A percentile compares a stretch with the other conserved stretches of the same genome.
Evolutionary conservation across 2,329 filamentous ascomycete species (phyloP).

Genomic region (Aspergillus latus): DNA sequence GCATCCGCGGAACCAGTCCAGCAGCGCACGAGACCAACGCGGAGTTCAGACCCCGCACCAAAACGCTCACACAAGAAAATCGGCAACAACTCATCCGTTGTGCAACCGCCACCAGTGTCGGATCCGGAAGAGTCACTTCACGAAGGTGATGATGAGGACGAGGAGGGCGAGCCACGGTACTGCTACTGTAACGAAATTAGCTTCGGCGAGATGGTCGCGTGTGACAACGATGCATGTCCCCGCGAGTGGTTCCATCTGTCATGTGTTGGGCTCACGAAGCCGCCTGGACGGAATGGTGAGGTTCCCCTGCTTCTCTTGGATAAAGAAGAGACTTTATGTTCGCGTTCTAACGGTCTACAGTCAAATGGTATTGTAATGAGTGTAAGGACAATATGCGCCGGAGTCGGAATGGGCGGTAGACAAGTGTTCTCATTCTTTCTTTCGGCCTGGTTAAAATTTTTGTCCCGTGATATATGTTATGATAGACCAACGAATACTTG

Average conservation of each 20-base stretch:
- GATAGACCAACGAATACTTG: background rate
- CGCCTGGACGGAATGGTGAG: slow-evolving; percentile 73
- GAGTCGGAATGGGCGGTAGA: slow-evolving; percentile 45
- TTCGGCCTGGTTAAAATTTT: background rate
- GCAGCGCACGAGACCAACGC: slow-evolving; percentile 36
- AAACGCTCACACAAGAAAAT: slow-evolving; percentile 41
- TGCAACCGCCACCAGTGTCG: slow-evolving; percentile 31
- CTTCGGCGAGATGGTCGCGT: slow-evolving; percentile 83
- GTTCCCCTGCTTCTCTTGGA: slow-evolving; percentile 23
- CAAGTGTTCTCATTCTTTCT: background rate
- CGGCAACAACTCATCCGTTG: slow-evolving; percentile 22
- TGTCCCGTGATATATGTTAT: background rate
- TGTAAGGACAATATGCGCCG: slow-evolving; percentile 67
- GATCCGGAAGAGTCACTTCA: slow-evolving; percentile 46
- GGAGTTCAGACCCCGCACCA: slow-evolving; percentile 34
- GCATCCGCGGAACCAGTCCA: slow-evolving; percentile 35
- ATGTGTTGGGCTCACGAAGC: slow-evolving; percentile 75
- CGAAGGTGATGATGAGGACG: slow-evolving; percentile 61
- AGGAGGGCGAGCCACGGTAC: slow-evolving; percentile 71
- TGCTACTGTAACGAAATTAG: slow-evolving; percentile 79
- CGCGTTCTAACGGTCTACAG: slow-evolving; percentile 44
- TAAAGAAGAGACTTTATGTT: too few relatives aligned
- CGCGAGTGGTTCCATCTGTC: slow-evolving; percentile 82
- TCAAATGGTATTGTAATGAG: slow-evolving; percentile 80
- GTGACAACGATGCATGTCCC: slow-evolving; percentile 70